phyloP scores from a whole-genome alignment of 1,139 yeast species.

The Pichiaceae sp. region DNA sequence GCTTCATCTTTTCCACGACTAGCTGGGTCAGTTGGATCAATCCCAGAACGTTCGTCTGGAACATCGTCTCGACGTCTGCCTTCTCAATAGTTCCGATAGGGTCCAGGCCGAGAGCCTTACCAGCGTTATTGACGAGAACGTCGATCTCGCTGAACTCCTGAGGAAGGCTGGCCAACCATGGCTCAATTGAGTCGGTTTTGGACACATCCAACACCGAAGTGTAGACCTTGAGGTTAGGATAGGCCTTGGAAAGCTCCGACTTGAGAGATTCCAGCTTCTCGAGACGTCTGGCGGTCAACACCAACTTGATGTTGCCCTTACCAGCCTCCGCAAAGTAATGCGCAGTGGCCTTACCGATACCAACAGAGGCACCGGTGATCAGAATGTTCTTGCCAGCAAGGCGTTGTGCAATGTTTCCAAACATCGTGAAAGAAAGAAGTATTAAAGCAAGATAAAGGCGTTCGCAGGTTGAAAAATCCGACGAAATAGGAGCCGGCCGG shows the following conservation, averaged over 20 bases:
- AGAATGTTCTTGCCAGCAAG: slow-evolving; percentile 35
- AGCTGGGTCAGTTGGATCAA: slow-evolving; percentile 41
- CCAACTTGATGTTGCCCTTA: slow-evolving; percentile 36
- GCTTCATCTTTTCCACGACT: slow-evolving; percentile 35
- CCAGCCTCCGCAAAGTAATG: slow-evolving; percentile 32
- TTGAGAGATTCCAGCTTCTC: slow-evolving; percentile 32
- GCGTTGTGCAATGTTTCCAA: slow-evolving; percentile 51
- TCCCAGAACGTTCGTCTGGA: slow-evolving; percentile 41
- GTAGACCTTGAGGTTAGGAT: slow-evolving; percentile 31
- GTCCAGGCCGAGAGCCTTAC: slow-evolving; percentile 41
- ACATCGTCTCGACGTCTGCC: slow-evolving; percentile 38
- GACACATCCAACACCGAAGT: slow-evolving; percentile 38
- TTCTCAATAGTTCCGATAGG: slow-evolving; percentile 32
- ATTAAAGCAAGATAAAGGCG: too few relatives aligned
- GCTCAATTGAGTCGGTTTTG: slow-evolving; percentile 29
- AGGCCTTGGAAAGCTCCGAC: slow-evolving; percentile 25
- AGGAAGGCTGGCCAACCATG: slow-evolving; percentile 34
- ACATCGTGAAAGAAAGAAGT: slow-evolving; percentile 28
- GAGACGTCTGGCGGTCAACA: slow-evolving; percentile 42
- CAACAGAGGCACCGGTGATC: slow-evolving; percentile 31
- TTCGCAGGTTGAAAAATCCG: too few relatives aligned
- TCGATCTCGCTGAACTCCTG: slow-evolving; percentile 37
- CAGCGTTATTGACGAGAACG: slow-evolving; percentile 43
- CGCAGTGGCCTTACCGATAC: slow-evolving; percentile 30
- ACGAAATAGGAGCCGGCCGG: too few relatives aligned